Evolutionary conservation across 2,329 filamentous ascomycete genomes (phyloP), one percentile per base, ranked within the genome.

Genomic region (Hymenoscyphus scutula): DNA sequence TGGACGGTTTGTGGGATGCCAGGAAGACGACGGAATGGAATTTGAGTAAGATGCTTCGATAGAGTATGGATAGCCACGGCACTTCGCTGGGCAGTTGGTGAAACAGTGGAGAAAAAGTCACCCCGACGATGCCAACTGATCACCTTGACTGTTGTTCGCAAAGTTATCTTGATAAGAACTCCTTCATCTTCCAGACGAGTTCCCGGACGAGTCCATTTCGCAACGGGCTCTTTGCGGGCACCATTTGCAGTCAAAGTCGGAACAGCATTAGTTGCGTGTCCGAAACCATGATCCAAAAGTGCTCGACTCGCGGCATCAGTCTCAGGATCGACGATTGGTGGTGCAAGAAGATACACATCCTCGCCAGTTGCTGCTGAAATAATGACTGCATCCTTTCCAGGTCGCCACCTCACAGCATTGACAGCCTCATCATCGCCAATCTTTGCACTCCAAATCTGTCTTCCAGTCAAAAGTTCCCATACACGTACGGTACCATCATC

Each of bases 31-130:
- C 91, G 89, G 86, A 99, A 98, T 29, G 95, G 96, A 67, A 95
- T 88, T 76, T 99, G 95, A 2, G 92, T 97, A 54, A 94, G 84
- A 77, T 99, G 95, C 76, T 96, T 97, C 62, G 91, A 95, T 65
- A 99, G 81, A 0, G 94, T 97, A 79, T 99, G 95, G 65, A 99
- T 96, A 60, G 92, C 89, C 59, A 99, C 91, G 4, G 95, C 91
- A 72, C 85, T 89, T 69, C 85, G 84, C 73, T 90, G 87, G 34
- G 90, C 90, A 13, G 84, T 83, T 0, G 95, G 92, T 57, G 92
- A 96, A 25, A 97, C 92, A 0, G 93, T 96, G 69, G 91, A 89
- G 73, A 99, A 89, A 79, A 97, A 97, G 75, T 98, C 94, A 70
- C 95, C 95, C 64, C 91, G 88, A 63, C 94, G 85, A 77, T 99